Base-by-base conservation (phyloP, 257 asterid genomes). In the Nemophila menziesii region DNA sequence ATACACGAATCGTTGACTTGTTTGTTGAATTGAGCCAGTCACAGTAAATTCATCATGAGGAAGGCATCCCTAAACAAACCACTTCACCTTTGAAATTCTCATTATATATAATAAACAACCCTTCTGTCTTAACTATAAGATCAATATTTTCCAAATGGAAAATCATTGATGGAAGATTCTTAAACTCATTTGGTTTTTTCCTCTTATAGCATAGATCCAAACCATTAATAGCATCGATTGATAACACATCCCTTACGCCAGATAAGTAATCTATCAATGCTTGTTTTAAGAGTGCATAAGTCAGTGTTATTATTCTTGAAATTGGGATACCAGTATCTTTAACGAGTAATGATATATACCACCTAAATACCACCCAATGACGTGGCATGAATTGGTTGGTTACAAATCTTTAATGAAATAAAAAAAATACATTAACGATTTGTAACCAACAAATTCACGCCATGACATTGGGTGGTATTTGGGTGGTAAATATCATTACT, bases 161-260 rank as follows among this genome's bases (percentile, higher is more conserved):
- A 20, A 9, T 53, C 43, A 24, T 24, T 9, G 33, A 4, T 0
- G 58, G 58, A 19, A 53, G 43, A 18, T 54, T 54, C 0, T 20
- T 21, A 33, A 14, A 33, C 33, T 44, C 44, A 8, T 40, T 47
- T 1, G 50, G 34, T 9, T 45, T 44, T 34, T 11, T 58, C 50
- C 53, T 34, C 42, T 48, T 44, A 33, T 54, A 61, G 49, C 68
- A 61, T 12, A 61, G 17, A 2, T 61, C 62, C 49, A 62, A 29
- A 2, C 63, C 63, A 17, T 17, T 26, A 13, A 37, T 20, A 5
- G 6, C 9, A 4, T 24, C 9, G 33, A 4, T 4, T 24, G 33
- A 9, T 9, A 4, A 4, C 33, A 24, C 53, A 56, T 41, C 27
- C 41, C 29, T 44, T 8, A 44, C 43, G 9, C 47, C 14, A 1